phyloP scores from a whole-genome alignment of 768 basidiomycete species.

The Exidia glandulosa region DNA sequence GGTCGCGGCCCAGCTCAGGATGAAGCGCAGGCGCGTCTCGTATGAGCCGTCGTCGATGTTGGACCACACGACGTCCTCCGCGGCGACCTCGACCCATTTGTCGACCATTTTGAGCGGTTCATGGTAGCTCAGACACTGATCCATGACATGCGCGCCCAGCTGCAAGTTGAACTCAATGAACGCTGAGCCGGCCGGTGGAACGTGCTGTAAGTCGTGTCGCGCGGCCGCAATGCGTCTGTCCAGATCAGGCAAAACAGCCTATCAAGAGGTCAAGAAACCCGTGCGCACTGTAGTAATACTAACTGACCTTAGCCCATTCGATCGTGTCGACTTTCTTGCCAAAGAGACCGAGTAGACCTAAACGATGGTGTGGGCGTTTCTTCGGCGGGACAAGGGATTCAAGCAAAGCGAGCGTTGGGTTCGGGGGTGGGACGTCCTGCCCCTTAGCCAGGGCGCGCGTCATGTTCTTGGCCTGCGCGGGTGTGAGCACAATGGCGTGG shows the following conservation, averaged over 20 bases:
- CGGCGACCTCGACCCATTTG: slow-evolving; percentile 48
- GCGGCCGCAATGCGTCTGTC: slow-evolving; percentile 30
- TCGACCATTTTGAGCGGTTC: slow-evolving; percentile 45
- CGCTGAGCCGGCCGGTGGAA: slow-evolving; percentile 40
- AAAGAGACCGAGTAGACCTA: slow-evolving; percentile 35
- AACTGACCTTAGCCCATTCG: slow-evolving; percentile 43
- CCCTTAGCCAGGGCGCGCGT: slow-evolving; percentile 16
- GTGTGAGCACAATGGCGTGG: too few relatives aligned
- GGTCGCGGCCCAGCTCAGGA: slow-evolving; percentile 44
- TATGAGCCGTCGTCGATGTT: slow-evolving; percentile 38
- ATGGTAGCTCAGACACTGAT: slow-evolving; percentile 20
- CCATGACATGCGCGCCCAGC: slow-evolving; percentile 61
- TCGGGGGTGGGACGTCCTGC: slow-evolving; percentile 5
- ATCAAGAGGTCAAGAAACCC: neutral
- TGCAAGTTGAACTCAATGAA: slow-evolving; percentile 65
- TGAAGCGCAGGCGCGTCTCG: slow-evolving; percentile 43
- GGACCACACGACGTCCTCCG: slow-evolving; percentile 45
- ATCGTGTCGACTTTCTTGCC: slow-evolving; percentile 60
- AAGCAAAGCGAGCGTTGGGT: slow-evolving; percentile 20
- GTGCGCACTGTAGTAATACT: neutral
- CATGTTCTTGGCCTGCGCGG: slow-evolving; percentile 32
- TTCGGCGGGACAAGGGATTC: slow-evolving; percentile 41
- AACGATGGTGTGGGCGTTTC: slow-evolving; percentile 42
- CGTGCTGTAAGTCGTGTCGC: slow-evolving; percentile 26
- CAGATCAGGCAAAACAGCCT: slow-evolving; percentile 27